These are phyloP conservation scores for Brasilioporus rufonigricans DNA, from an alignment of 768 basidiomycete genomes.

Conservation along the genomic window DNA sequence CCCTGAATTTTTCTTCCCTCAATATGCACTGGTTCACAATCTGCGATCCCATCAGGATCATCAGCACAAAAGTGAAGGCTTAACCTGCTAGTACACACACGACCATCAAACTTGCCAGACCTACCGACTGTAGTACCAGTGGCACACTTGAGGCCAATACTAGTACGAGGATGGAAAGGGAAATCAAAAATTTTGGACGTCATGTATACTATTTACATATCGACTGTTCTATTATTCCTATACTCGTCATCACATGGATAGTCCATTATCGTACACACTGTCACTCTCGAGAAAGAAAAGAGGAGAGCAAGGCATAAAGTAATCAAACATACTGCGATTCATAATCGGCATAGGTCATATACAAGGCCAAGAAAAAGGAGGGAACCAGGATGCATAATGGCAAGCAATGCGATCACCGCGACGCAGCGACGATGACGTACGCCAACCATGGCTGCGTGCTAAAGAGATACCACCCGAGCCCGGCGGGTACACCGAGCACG, in stretches of 20 bases:
- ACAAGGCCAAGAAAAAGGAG: not conserved
- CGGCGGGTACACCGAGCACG: slow-evolving; percentile 14
- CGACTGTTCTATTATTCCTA: not conserved
- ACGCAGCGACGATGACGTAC: slow-evolving; percentile 3
- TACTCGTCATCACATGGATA: not conserved
- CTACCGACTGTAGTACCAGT: too few species aligned
- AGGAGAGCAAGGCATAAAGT: not conserved
- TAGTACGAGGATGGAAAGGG: too few species aligned
- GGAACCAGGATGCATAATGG: not conserved
- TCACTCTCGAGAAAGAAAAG: not conserved
- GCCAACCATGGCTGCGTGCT: slow-evolving; percentile 11
- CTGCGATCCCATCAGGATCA: too few species aligned
- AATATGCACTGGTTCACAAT: too few species aligned
- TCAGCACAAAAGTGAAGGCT: too few species aligned
- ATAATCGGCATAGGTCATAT: slow-evolving; percentile 5
- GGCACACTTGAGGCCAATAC: too few species aligned
- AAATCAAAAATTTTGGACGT: too few species aligned
- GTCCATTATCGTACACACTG: not conserved
- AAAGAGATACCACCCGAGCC: slow-evolving; percentile 21
- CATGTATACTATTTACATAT: too few species aligned
- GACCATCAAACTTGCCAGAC: too few species aligned
- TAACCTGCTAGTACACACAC: too few species aligned
- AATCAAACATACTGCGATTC: not conserved
- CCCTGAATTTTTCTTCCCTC: too few species aligned
- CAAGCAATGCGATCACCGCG: not conserved